Evolutionary conservation across 2,329 filamentous ascomycete species (phyloP), one percentile per base, ranked within the genome.

Genomic region (Ascochyta lentis): DNA sequence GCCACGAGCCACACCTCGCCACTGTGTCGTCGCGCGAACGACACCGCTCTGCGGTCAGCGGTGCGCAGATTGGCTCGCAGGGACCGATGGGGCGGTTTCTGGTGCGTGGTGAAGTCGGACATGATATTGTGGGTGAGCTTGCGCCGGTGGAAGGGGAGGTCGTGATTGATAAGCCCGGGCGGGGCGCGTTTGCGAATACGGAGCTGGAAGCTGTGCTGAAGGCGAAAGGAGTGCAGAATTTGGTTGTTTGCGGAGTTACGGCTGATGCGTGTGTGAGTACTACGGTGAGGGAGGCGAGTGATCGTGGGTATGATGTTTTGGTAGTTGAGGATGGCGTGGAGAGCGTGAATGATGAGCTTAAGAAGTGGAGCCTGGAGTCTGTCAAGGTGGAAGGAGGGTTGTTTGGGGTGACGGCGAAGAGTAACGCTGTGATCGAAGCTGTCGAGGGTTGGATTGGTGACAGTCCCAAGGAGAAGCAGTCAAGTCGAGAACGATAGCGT

Each of bases 31-130:
- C 77, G 10, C 76, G 85, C n/a, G 85, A 87, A 65, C 69, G 68
- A 2, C 80, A 79, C 45, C 79, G 85, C 3, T 84, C 81, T 37
- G 75, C 75, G 12, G 82, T 86, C 53, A 84, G 84, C 23, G 62
- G 66, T 1, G 67, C 83, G n/a, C 81, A 81, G 0, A 85, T 86
- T 41, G 80, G 79, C 3, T 78, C 80, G 10, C 70, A 58, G 13
- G 84, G 85, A 0, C 84, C 84, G 1, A 69, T 86, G 40, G 85
- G 85, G 1, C 80, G 81, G n/a, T 77, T 87, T 2, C 72, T 88
- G 4, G 76, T 87, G 23, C 80, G 84, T 19, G 85, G 85, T 0
- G 82, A 86, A 62, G 64, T 74, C 22, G 85, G 85, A 0, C 84
- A 86, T 64, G 84, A 83, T 42, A 85, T 81, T 27, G 78, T 87